Conservation (phyloP, 805 yeast genomes). For the Geotrichum ghanense region DNA sequence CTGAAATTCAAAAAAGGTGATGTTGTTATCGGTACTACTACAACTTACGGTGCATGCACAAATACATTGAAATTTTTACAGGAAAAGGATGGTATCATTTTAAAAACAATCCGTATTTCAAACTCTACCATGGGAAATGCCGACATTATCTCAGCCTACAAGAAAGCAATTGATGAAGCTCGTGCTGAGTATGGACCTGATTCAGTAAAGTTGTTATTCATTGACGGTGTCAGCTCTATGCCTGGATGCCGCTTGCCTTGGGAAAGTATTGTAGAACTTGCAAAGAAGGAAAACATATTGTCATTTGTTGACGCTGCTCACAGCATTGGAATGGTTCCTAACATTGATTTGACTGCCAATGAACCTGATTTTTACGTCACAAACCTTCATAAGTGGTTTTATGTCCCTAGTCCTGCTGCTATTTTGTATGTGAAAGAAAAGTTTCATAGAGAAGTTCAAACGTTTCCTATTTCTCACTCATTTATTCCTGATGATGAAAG, state of each 20-base stretch:
- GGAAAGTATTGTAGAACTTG: slow-evolving; percentile 33
- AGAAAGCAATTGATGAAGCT: slow-evolving; percentile 17
- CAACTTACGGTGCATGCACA: slow-evolving; percentile 44
- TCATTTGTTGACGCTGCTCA: slow-evolving; percentile 69
- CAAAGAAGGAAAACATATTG: slow-evolving; percentile 35
- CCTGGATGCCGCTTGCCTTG: slow-evolving; percentile 56
- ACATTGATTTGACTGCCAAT: slow-evolving; percentile 14
- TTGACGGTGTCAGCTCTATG: slow-evolving; percentile 49
- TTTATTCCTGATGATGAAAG: slow-evolving; percentile 22
- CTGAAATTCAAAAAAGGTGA: slow-evolving; percentile 42
- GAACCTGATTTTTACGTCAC: slow-evolving; percentile 52
- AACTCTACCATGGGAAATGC: slow-evolving; percentile 34
- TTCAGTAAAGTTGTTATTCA: slow-evolving; percentile 32
- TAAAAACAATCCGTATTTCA: slow-evolving; percentile 29
- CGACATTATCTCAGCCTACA: slow-evolving; percentile 28
- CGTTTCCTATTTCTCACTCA: slow-evolving; percentile 46
- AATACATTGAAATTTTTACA: slow-evolving; percentile 31
- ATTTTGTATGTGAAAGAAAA: slow-evolving; percentile 43
- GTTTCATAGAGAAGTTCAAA: slow-evolving; percentile 39
- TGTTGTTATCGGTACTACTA: slow-evolving; percentile 35
- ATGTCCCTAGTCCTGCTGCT: slow-evolving; percentile 46
- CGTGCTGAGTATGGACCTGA: slow-evolving; percentile 16
- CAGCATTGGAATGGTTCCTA: slow-evolving; percentile 36
- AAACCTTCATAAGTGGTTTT: slow-evolving; percentile 64
- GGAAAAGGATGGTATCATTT: slow-evolving; percentile 23